Evolutionary conservation across 345 rosid genomes (phyloP), one percentile per base, ranked within the genome.

Genomic region (Murraya paniculata): DNA sequence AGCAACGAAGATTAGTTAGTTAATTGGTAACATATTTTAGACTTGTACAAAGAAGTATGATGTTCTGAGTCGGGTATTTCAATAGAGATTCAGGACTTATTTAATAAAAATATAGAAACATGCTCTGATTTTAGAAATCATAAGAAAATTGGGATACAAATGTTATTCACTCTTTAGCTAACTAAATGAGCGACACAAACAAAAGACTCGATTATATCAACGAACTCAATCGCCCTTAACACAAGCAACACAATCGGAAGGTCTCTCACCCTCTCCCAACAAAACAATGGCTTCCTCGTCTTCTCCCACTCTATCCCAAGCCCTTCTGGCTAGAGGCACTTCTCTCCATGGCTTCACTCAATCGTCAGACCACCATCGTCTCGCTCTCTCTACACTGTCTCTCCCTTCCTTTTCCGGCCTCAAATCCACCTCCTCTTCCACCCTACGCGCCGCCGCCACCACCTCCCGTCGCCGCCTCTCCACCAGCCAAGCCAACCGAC

Each of bases 231-330:
- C n/a, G 0, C 48, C 59, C n/a, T 10, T 2, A 5, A 38, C 39
- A 18, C 16, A 6, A 41, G 16, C 2, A 27, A 2, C 36, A 19
- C 30, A 7, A 6, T 14, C 56, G 4, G 21, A 18, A 45, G 50
- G 50, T 68, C 55, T 59, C 77, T 62, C 39, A 24, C 70, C 13
- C 78, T 16, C 25, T 19, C 80, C 0, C 16, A 45, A 45, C 50
- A 45, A 10, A 35, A 53, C 25, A 71, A 93, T 86, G 92, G 90
- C 92, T 74, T 86, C 92, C 7, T 81, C 92, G 79, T 88, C 91
- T 9, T 88, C 97, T 75, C 74, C 83, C 33, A 74, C 86, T 7
- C 87, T 90, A 55, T 87, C 94, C 6, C 94, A 88, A 66, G 86
- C 86, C 70, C 89, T 90, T 62, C 80, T 90, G 16, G 80, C 88